Base-by-base conservation (phyloP, 1,284 basidiomycete genomes). In the Somion occarium region DNA sequence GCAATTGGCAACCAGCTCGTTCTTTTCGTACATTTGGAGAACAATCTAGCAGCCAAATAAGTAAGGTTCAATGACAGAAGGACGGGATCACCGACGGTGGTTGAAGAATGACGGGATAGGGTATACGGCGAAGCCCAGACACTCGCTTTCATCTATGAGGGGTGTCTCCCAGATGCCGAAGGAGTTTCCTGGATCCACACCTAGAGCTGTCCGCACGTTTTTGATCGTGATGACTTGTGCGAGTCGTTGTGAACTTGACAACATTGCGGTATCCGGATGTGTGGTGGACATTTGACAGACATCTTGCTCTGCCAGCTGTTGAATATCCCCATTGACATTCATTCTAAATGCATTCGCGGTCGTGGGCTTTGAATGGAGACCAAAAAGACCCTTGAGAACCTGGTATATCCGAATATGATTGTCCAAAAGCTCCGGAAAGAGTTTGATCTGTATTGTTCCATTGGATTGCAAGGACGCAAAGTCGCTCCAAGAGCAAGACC, bases 51-150 rank as follows among this genome's bases (percentile, higher is more conserved):
- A 30, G 39, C 44, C 25, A 53, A n/a, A 34, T 38, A 34, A 18
- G 53, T 48, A 12, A 49, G 15, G 23, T 13, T 41, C 20, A 7
- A 18, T 30, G 38, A 9, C 23, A 30, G 27, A 15, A 38, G 23
- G 47, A 37, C 37, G 37, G 24, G 11, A 25, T 3, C 37, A 62
- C 66, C 59, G 44, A 83, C 83, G 73, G 59, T 86, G 83, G 58
- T 86, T 86, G 61, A 85, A 85, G 64, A 79, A 83, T 11, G 82
- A 82, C 1, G 74, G 80, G 48, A 72, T 72, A 4, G 75, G 64
- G 64, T 82, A 85, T 54, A 83, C 70, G 2, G 73, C 80, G 73
- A 80, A 86, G 24, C 83, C 83, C 34, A 84, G 63, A 74, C 83
- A 83, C 64, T 85, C 83, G 55, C 73, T 79, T 57, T 79, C 77